Base-by-base conservation (phyloP, 164 flowering plant species). In the Stephania cephalantha region DNA sequence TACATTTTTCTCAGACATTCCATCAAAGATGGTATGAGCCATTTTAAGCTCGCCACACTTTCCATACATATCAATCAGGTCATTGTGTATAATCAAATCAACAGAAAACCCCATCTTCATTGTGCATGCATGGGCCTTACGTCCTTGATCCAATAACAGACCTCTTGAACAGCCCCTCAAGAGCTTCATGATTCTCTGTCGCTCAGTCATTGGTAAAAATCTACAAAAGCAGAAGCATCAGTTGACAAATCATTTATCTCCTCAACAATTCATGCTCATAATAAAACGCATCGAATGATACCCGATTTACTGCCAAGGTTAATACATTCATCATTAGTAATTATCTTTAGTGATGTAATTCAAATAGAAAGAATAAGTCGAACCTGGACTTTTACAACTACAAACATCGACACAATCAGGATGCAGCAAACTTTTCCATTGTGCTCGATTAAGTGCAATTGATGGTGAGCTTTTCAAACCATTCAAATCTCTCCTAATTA, bases 1-100 rank as follows among this genome's bases (percentile, higher is more conserved):
- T 5, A 90, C 93, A 79, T 91, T 89, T 81, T 89, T 88, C 5
- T 86, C 83, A 68, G 73, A 87, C 95, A 91, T 90, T 86, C 69
- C 79, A 77, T 90, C 91, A 58, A 94, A 94, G 83, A 90, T 85
- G 5, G 4, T 20, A 71, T 69, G 73, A 22, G 95, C 92, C 48
- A 71, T 10, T 29, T 79, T 85, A 68, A 79, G 35, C 78, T 78
- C 79, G 3, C 84, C 78, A 79, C 92, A 91, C 81, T 93, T 93
- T 13, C 82, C 84, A 73, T 93, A 90, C 90, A 91, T 84, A 71
- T 84, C 88, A 30, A 91, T 80, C 9, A 93, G 87, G 73, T 87
- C 86, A 83, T 86, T 89, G 82, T 74, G 81, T 64, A 88, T 70
- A 79, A 90, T 85, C 83, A 83, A 53, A 82, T 91, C 94, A 71